Conservation (phyloP, 306 rosid species). For the Heteromeles arbutifolia region DNA sequence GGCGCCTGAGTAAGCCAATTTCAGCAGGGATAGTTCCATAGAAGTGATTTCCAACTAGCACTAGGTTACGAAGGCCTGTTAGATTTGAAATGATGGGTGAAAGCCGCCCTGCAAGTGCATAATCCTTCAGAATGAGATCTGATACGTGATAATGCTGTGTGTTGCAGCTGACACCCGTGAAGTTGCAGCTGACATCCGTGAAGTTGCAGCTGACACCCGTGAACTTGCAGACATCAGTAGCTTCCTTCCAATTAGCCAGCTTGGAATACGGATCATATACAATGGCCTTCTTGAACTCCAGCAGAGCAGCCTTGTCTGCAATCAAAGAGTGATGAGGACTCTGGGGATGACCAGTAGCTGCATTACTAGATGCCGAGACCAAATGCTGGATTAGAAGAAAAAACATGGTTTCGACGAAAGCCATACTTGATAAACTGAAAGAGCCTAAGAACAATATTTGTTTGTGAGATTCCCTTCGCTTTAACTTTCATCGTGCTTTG, state of each 20-base stretch:
- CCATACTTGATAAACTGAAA: constrained; percentile 18
- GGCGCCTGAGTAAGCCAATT: constrained; percentile 35
- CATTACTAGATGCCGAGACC: constrained; percentile 16
- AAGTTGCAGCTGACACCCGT: constrained; percentile 24
- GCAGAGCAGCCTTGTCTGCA: constrained; percentile 46
- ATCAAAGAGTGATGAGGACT: constrained; percentile 31
- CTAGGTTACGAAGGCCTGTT: constrained; percentile 44
- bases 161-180: constrained; percentile 18
- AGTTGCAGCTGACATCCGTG: no score
- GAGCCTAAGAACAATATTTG: background rate
- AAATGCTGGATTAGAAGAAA: constrained; percentile 37
- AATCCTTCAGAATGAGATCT: constrained; percentile 19
- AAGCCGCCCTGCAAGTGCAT: constrained; percentile 40
- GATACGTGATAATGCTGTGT: constrained; percentile 35
- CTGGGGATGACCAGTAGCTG: constrained; percentile 21
- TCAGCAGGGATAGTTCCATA: constrained; percentile 44
- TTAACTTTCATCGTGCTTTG: constrained; percentile 14
- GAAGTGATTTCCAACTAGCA: constrained; percentile 27
- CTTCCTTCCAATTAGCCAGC: constrained; percentile 50
- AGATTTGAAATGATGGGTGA: constrained; percentile 61
- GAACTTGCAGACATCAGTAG: constrained; percentile 48
- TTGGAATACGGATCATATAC: constrained; percentile 37
- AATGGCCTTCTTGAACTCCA: constrained; percentile 40
- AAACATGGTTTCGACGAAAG: constrained; percentile 27
- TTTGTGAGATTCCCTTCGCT: background rate